A percentile compares a stretch with the other conserved stretches of the same genome.
These are phyloP conservation scores for Rosellinia necatrix DNA, from an alignment of 2,329 filamentous ascomycete genomes.

Conservation along the genomic window DNA sequence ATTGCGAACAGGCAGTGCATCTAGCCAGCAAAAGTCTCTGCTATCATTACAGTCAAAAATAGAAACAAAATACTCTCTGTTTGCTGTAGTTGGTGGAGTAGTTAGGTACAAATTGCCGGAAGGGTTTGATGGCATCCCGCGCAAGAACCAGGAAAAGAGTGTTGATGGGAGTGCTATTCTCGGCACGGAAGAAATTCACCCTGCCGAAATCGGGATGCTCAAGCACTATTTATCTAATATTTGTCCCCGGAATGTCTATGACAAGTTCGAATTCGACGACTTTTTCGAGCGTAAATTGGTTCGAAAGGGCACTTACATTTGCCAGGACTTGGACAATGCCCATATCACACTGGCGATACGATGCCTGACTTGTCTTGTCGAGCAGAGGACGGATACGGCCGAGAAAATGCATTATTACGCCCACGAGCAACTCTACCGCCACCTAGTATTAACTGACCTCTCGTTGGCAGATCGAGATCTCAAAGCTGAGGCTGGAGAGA, in stretches of 20 bases:
- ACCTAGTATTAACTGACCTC: not conserved
- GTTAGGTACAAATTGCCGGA: not conserved
- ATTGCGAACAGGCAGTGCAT: not conserved
- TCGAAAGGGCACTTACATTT: not conserved
- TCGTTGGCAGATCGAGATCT: not conserved
- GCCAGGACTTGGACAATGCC: not conserved
- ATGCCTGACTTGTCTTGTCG: conserved; percentile 1
- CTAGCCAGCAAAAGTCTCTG: not conserved
- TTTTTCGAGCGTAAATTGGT: not conserved
- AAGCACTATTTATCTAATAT: not conserved
- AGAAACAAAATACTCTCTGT: not conserved
- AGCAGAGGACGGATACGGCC: not conserved
- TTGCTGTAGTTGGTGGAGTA: not conserved
- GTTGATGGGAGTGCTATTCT: not conserved
- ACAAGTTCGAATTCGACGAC: not conserved
- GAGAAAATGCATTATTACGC: not conserved
- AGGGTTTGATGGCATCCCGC: not conserved
- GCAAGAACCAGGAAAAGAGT: not conserved
- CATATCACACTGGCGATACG: not conserved
- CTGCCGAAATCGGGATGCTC: not conserved
- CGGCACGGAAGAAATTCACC: not conserved
- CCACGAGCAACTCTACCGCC: not conserved
- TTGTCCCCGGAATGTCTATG: not conserved
- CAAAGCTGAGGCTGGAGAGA: not conserved
- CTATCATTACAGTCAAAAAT: not conserved